A percentile compares a stretch with the other conserved stretches of the same genome.
Conservation (phyloP, 306 rosid species). For the Vigna radiata region DNA sequence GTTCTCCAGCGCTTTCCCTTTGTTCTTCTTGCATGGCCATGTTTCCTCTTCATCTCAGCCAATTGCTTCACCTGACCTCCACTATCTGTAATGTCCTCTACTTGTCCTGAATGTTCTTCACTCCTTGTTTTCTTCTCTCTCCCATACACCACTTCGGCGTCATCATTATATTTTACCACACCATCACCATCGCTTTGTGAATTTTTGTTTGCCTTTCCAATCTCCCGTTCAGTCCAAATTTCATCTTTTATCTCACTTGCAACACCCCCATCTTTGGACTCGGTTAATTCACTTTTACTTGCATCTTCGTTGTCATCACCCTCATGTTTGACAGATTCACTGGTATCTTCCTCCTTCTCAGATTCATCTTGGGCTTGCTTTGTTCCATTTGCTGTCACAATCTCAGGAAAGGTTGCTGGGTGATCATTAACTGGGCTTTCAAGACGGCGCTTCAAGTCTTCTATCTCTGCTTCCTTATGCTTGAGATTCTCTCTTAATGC, state of each 20-base stretch:
- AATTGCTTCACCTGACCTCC: constrained; percentile 32
- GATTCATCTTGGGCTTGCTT: constrained; percentile 27
- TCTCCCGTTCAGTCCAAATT: constrained; percentile 20
- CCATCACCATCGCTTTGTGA: constrained; percentile 35
- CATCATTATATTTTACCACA: neutral
- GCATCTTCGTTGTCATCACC: constrained; percentile 41
- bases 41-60: constrained; percentile 47
- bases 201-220: constrained; percentile 38
- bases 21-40: constrained; percentile 40
- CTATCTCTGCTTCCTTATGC: constrained; percentile 72
- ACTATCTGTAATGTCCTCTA: constrained; percentile 33
- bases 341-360: constrained; percentile 37
- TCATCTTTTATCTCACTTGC: constrained; percentile 37
- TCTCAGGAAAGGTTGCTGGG: constrained; percentile 39
- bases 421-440: constrained; percentile 44
- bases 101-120: constrained; percentile 36
- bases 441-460: constrained; percentile 62
- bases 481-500: constrained; percentile 56
- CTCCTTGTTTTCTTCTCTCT: constrained; percentile 28
- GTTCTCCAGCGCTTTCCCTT: constrained; percentile 60
- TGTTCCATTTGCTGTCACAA: constrained; percentile 42
- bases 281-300: constrained; percentile 35
- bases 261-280: constrained; percentile 32
- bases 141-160: constrained; percentile 26
- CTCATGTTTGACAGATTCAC: constrained; percentile 17